Evolutionary conservation across 1,284 basidiomycete species (phyloP), one percentile per base, ranked within the genome.

Genomic region (Trichosporon sp.): DNA sequence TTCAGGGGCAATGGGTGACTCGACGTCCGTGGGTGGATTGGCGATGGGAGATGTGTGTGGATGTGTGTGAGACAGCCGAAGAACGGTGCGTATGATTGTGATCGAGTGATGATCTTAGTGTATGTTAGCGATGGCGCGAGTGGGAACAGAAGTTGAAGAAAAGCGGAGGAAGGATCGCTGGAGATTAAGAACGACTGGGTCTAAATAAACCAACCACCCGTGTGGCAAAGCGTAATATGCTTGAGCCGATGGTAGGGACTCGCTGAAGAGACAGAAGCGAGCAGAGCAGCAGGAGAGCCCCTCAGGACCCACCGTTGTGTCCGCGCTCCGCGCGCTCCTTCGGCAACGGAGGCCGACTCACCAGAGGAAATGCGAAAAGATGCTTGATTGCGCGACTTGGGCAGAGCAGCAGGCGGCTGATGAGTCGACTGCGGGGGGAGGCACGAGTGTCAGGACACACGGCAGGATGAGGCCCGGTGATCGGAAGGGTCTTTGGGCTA

Each of bases 301-400:
- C 32, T 19, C 7, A n/a, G 31, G 59, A 63, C 32, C 54, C 54
- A 63, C 32, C 26, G 31, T 14, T 7, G 56, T 35, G 43, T 46
- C 43, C 43, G 56, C 59, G 35, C 14, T 63, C 59, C 32, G 32
- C 26, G 26, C 32, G 59, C n/a, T 35, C 32, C 32, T 63, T 63
- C 59, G 59, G 59, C 31, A 35, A 63, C 31, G 31, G 32, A 35
- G 59, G 59, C 59, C 59, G 32, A 63, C 59, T 63, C 32, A 63
- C 59, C 59, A 37, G 59, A 35, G 32, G 31, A 63, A 35, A 37
- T 37, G 59, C 59, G 59, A 63, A 63, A 61, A 63, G 59, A 63
- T 63, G 59, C 59, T 63, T 63, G 59, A 63, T 63, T 63, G 59
- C 59, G 59, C 59, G 59, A 63, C 59, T 63, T 63, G 56, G 56